Conservation (phyloP, 257 asterid species). For the Cinchona pubescens region DNA sequence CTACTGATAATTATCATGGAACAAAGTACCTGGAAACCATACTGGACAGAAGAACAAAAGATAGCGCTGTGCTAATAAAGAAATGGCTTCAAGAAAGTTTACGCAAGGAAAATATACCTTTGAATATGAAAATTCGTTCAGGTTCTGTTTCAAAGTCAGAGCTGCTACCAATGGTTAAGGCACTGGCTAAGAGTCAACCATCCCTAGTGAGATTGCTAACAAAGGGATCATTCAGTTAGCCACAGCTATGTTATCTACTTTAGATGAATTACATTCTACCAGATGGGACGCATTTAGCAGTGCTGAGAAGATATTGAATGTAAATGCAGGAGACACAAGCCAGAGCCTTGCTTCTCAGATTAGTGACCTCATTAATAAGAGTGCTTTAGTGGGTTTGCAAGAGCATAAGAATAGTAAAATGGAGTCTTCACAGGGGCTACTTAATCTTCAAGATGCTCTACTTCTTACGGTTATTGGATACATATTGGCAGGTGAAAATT, state of each 20-base stretch:
- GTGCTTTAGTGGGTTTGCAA: constrained; percentile 56
- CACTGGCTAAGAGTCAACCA: constrained; percentile 62
- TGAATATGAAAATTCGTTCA: constrained; percentile 55
- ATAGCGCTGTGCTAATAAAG: constrained; percentile 68
- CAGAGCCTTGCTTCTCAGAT: constrained; percentile 98
- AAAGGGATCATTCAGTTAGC: constrained; percentile 89
- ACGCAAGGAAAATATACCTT: constrained; percentile 60
- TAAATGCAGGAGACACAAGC: constrained; percentile 88
- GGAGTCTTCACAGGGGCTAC: constrained; percentile 51
- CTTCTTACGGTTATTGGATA: constrained; percentile 74
- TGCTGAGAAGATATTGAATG: constrained; percentile 88
- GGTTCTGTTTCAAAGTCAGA: constrained; percentile 70
- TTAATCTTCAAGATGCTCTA: constrained; percentile 75
- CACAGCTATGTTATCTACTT: constrained; percentile 61
- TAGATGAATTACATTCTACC: constrained; percentile 60
- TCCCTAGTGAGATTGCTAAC: constrained; percentile 55
- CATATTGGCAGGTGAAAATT: constrained; percentile 87
- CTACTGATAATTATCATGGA: constrained; percentile 73
- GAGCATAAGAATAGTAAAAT: constrained; percentile 28
- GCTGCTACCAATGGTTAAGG: constrained; percentile 59
- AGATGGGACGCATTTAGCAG: constrained; percentile 89
- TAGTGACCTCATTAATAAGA: constrained; percentile 84
- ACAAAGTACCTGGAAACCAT: constrained; percentile 84
- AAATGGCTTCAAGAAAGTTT: constrained; percentile 95
- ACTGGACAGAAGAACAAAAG: constrained; percentile 80